Conservation (phyloP, 257 asterid genomes). For the Solanum ossicruentum region DNA sequence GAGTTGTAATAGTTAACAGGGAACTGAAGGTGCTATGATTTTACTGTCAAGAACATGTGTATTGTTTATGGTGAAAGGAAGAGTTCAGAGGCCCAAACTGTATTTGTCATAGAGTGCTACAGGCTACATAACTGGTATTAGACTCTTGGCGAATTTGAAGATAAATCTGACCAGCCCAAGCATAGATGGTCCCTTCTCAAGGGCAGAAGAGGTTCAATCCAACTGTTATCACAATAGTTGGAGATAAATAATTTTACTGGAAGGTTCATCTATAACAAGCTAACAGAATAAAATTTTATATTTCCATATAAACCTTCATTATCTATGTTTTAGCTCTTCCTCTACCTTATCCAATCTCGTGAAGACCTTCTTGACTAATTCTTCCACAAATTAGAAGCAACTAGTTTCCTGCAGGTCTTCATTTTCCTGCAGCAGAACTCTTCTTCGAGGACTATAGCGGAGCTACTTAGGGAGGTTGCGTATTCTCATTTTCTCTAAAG, state of each 20-base stretch:
- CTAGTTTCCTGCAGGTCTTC: neutral
- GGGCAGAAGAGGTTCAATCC: neutral
- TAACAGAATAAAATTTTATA: neutral
- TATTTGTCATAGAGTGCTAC: neutral
- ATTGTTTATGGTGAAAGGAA: neutral
- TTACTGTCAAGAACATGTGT: neutral
- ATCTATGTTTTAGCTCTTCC: neutral
- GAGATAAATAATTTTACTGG: neutral
- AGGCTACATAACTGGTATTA: neutral
- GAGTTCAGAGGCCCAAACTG: neutral
- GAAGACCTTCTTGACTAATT: neutral
- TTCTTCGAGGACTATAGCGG: neutral
- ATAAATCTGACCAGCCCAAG: neutral
- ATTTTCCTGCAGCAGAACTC: neutral
- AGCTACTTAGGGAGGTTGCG: neutral
- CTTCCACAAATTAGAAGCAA: neutral
- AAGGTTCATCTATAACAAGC: neutral
- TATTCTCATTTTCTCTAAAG: neutral
- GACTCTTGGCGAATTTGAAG: neutral
- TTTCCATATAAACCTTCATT: neutral
- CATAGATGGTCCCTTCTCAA: neutral
- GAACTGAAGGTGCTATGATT: neutral
- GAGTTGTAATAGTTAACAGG: neutral
- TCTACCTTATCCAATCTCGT: neutral
- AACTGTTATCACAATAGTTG: neutral